These are phyloP conservation scores for Suhomyces coccinellae DNA, from an alignment of 1,139 yeast species.

Conservation along the genomic window DNA sequence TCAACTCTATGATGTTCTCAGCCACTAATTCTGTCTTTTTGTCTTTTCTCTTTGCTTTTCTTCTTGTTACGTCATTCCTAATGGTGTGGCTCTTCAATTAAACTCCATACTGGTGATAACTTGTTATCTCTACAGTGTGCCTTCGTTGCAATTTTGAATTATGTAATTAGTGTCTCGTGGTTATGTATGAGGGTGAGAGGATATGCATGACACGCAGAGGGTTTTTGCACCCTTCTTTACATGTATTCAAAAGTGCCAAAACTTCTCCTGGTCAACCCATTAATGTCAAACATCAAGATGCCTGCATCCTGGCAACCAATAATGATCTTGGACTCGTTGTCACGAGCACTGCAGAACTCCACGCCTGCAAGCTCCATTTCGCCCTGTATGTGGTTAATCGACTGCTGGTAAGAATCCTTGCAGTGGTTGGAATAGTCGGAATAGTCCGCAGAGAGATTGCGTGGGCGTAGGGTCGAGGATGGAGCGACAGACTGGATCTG, in stretches of 20 bases:
- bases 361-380: constrained; percentile 49
- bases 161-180: too few relatives aligned
- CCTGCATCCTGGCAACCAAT: constrained; percentile 50
- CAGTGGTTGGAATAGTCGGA: constrained; percentile 13
- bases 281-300: constrained; percentile 44
- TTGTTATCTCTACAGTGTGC: too few relatives aligned
- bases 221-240: constrained; percentile 10
- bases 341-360: constrained; percentile 29
- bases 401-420: constrained; percentile 20
- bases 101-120: too few relatives aligned
- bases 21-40: too few relatives aligned
- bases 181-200: too few relatives aligned
- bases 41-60: too few relatives aligned
- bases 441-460: not conserved
- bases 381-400: constrained; percentile 42
- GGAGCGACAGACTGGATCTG: constrained; percentile 3
- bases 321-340: constrained; percentile 31
- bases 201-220: too few relatives aligned
- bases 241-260: constrained; percentile 39
- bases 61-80: too few relatives aligned
- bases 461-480: not conserved
- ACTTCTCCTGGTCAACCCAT: constrained; percentile 41
- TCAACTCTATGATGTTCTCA: too few relatives aligned
- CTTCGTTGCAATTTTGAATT: too few relatives aligned
- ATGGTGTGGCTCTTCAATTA: too few relatives aligned